Base-by-base conservation (phyloP, 352 stramenopile genomes). In the Halophytophthora batemanensis region DNA sequence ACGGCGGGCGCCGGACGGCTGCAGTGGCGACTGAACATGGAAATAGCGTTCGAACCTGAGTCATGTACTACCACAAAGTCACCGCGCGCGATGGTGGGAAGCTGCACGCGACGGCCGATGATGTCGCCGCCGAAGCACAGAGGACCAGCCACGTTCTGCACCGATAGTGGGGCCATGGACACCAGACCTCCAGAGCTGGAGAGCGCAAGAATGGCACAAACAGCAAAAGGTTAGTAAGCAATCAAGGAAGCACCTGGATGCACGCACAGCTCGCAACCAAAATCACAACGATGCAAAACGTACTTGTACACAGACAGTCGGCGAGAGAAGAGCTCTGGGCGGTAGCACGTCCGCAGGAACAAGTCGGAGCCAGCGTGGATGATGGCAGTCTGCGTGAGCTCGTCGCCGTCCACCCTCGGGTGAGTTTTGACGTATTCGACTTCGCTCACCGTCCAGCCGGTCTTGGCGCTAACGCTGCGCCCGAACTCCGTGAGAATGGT, bases 401-500 rank as follows among this genome's bases (percentile, higher is more conserved):
- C 46, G 29, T 56, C 65, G 17, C 49, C 48, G 25, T 69, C 61
- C 5, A 77, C 54, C 10, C 51, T 41, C 13, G 78, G 75, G 38
- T 89, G 78, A 22, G 59, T 47, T 65, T 97, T 97, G 47, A 95
- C 71, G 47, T 95, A 96, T 56, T 97, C 89, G n/a, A 98, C 86
- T 17, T 86, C 71, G 25, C 82, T 94, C 15, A 95, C 83, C 13
- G 86, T 83, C 66, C 89, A 89, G 15, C 81, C 88, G 1, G 71
- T 88, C 61, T 97, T 97, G 7, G 78, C 70, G 44, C 90, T 89
- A 21, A 96, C 65, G 25, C 74, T 81, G 49, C 84, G 76, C 14
- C 92, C 92, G 50, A 97, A 98, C 57, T 98, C 92, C 13, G 92
- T 98, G 14, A 98, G 58, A 60, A 98, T 90, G 6, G 70, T 83